phyloP scores from a whole-genome alignment of 2,329 filamentous ascomycete genomes.

The Emergomyces orientalis region DNA sequence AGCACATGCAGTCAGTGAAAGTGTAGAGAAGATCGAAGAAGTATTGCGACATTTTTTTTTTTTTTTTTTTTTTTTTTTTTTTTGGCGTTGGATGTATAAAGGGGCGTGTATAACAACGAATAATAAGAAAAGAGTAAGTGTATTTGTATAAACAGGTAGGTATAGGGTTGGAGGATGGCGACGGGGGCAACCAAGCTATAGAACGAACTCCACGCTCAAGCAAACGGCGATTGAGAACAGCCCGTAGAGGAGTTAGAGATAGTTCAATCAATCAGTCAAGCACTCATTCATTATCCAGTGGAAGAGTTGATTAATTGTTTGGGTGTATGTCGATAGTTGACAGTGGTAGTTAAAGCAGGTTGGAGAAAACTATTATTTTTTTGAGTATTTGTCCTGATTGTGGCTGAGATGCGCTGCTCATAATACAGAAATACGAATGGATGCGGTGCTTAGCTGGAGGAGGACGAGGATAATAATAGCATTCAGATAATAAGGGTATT shows the following conservation, averaged over 20 bases:
- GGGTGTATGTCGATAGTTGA: too few relatives aligned
- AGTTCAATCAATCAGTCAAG: not conserved
- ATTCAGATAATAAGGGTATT: too few relatives aligned
- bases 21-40: constrained; percentile 84
- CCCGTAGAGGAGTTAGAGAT: not conserved
- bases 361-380: too few relatives aligned
- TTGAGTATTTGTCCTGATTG: not conserved
- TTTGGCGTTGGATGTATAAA: constrained; percentile 7
- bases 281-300: not conserved
- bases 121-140: not conserved
- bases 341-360: too few relatives aligned
- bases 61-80: too few relatives aligned
- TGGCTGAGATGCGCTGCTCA: not conserved
- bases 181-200: not conserved
- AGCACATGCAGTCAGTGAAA: constrained; percentile 88
- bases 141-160: too few relatives aligned
- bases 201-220: too few relatives aligned
- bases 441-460: too few relatives aligned
- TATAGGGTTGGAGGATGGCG: not conserved
- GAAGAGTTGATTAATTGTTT: too few relatives aligned
- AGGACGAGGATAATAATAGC: too few relatives aligned
- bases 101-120: not conserved
- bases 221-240: not conserved
- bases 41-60: constrained; percentile 75
- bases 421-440: too few relatives aligned